Percentiles rank a stretch among this genome's conserved stretches.
Conservation (phyloP, 2,329 filamentous ascomycete genomes). For the Erysiphe pulchra region DNA sequence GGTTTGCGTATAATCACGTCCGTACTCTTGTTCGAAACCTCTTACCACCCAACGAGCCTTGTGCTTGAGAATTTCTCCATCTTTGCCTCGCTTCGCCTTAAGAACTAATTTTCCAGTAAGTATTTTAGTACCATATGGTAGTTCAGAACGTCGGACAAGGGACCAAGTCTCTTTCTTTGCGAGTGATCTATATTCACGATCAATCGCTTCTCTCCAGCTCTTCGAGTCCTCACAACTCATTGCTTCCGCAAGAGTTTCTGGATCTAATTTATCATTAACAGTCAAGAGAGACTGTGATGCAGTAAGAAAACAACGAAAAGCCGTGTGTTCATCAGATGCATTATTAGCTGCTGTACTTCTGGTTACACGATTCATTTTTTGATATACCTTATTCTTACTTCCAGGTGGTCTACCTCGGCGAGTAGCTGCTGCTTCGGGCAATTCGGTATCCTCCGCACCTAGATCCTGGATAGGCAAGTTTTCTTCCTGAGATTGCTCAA, state of each 20-base stretch:
- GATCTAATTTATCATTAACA: background rate
- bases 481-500: background rate
- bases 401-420: background rate
- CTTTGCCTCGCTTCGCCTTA: background rate
- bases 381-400: background rate
- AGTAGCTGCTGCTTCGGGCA: background rate
- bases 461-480: background rate
- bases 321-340: background rate
- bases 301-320: background rate
- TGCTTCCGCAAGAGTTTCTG: background rate
- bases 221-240: background rate
- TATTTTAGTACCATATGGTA: background rate
- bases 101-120: background rate
- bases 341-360: background rate
- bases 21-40: background rate
- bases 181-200: conserved; percentile 1
- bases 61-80: background rate
- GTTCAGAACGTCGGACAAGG: background rate
- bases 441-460: background rate
- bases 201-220: background rate
- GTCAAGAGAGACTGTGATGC: background rate
- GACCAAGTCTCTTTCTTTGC: background rate
- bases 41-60: background rate
- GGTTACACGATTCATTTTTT: background rate
- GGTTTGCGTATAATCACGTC: background rate